Evolutionary conservation across 495 filamentous ascomycete species (phyloP).

Genomic region (Aspergillus heteromorphus): DNA sequence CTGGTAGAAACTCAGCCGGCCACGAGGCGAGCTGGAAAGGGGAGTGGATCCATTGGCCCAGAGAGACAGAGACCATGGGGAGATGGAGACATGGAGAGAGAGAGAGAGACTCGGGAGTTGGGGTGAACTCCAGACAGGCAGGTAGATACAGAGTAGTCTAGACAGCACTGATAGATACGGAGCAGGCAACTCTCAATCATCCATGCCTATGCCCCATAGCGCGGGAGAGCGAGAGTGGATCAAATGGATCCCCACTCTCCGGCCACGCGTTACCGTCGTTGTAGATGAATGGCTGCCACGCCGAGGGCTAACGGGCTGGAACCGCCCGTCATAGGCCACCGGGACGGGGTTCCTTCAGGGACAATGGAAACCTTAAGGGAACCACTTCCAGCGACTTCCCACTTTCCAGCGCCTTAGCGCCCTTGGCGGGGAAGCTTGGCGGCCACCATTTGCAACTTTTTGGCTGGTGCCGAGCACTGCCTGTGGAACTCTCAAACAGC

Average conservation of each 20-base stretch:
- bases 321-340: neutral
- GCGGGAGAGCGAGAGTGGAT: neutral
- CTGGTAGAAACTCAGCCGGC: no score
- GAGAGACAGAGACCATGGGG: no score
- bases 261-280: constrained; percentile 13
- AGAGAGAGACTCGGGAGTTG: no score
- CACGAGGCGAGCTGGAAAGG: no score
- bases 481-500: no score
- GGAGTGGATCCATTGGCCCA: no score
- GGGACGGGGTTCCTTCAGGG: neutral
- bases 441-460: neutral
- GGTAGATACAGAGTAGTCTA: no score
- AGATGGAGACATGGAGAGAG: no score
- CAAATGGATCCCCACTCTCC: neutral
- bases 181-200: neutral
- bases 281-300: neutral
- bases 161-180: no score
- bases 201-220: no score
- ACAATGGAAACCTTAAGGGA: constrained; percentile 4
- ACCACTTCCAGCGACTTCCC: neutral
- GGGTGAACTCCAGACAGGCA: no score
- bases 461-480: neutral
- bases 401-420: no score
- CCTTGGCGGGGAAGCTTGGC: constrained; percentile 15
- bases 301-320: neutral